These are phyloP conservation scores for Calonectria naviculata DNA, from an alignment of 2,329 filamentous ascomycete genomes.

Conservation along the genomic window DNA sequence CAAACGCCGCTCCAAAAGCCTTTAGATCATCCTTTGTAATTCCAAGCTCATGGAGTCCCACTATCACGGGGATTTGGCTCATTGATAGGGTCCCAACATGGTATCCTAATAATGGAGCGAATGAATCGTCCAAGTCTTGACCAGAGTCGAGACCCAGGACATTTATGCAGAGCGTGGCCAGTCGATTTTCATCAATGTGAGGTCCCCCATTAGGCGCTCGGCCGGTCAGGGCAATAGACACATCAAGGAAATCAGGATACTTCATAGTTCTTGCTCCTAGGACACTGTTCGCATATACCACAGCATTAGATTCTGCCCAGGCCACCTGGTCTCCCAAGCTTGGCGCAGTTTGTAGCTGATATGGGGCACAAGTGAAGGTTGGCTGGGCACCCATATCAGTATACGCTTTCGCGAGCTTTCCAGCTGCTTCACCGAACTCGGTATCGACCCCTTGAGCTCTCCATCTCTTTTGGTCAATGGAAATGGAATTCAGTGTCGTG, in stretches of 20 bases:
- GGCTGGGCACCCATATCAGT: conserved; percentile 29
- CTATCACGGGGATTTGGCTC: conserved; percentile 27
- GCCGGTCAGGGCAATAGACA: conserved; percentile 30
- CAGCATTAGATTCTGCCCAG: conserved; percentile 35
- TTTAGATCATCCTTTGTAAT: conserved; percentile 32
- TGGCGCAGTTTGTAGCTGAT: conserved; percentile 26
- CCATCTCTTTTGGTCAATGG: conserved; percentile 31
- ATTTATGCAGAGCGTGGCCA: conserved; percentile 1
- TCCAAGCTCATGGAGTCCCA: conserved; percentile 12
- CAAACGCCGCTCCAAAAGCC: conserved; percentile 33
- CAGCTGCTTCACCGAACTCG: conserved; percentile 21
- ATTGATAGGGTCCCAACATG: conserved; percentile 20
- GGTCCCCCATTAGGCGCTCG: conserved; percentile 27
- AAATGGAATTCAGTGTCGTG: conserved; percentile 30
- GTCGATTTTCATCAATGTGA: conserved; percentile 25
- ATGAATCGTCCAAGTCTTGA: conserved; percentile 23
- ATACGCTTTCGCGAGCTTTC: conserved; percentile 24
- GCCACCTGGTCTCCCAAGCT: conserved; percentile 28
- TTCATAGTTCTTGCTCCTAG: conserved; percentile 35
- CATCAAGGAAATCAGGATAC: conserved; percentile 31
- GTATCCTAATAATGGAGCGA: conserved; percentile 31
- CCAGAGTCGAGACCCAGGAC: neutral
- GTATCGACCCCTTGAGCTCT: conserved; percentile 22
- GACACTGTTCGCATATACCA: conserved; percentile 37
- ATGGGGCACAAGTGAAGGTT: conserved; percentile 34